Evolutionary conservation across 352 stramenopile species (phyloP).

Genomic region (Phytophthora hibernalis): DNA sequence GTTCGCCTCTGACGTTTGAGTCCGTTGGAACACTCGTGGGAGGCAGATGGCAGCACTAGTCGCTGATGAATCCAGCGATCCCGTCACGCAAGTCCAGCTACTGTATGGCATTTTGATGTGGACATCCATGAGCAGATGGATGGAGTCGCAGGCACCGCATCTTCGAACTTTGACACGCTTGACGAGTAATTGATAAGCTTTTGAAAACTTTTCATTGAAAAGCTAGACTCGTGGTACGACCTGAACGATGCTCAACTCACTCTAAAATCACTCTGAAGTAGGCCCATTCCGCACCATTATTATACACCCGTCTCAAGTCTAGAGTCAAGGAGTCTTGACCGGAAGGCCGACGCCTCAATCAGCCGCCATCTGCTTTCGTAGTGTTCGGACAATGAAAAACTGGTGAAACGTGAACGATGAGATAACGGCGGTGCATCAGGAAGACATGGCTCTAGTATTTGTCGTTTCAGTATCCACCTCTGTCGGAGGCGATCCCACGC

Average conservation of each 20-base stretch:
- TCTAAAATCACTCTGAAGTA: no score
- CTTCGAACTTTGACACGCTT: conserved; percentile 1
- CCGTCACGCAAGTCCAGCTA: not conserved
- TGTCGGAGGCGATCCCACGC: conserved; percentile 14
- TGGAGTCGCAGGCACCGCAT: conserved; percentile 11
- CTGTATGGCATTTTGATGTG: conserved; percentile 15
- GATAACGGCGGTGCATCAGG: not conserved
- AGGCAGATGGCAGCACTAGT: conserved; percentile 15
- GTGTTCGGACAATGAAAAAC: conserved; percentile 23
- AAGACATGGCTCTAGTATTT: conserved; percentile 7
- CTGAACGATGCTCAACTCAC: not conserved
- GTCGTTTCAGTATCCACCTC: conserved; percentile 1
- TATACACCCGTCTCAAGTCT: no score
- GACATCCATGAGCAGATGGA: conserved; percentile 2
- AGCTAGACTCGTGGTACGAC: not conserved
- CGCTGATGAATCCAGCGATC: conserved; percentile 15
- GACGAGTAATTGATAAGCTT: no score
- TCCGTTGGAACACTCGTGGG: conserved; percentile 14
- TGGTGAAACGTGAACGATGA: conserved; percentile 20
- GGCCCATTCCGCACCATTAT: no score
- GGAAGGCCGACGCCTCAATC: conserved; percentile 18
- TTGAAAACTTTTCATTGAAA: no score
- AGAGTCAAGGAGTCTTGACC: conserved; percentile 1
- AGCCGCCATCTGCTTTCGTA: conserved; percentile 21
- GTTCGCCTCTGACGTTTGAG: conserved; percentile 12